phyloP scores from a whole-genome alignment of 768 basidiomycete species.

The Russula griseocarnosa region DNA sequence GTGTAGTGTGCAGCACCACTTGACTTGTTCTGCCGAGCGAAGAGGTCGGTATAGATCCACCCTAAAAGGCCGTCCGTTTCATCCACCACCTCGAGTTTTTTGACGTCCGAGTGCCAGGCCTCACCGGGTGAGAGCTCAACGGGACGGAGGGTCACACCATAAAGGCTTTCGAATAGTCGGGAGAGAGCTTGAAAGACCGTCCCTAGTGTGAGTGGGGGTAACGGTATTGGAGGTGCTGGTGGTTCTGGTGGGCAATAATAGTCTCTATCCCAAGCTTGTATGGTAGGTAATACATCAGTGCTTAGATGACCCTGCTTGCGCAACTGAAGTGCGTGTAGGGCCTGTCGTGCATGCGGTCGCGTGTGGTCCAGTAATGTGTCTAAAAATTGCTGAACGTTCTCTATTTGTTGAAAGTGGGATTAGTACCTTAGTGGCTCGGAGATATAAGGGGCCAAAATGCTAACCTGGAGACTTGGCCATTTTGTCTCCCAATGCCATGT shows the following conservation, averaged over 20 bases:
- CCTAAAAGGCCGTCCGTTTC: conserved; percentile 84
- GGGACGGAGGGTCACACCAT: conserved; percentile 83
- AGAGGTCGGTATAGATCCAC: conserved; percentile 95
- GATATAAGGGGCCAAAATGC: conserved; percentile 27
- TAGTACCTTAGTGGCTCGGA: conserved; percentile 1
- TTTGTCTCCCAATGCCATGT: conserved; percentile 87
- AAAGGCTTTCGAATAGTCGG: conserved; percentile 77
- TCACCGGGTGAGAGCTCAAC: conserved; percentile 68
- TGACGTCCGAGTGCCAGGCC: conserved; percentile 83
- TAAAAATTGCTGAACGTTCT: conserved; percentile 85
- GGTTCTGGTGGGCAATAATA: conserved; percentile 84
- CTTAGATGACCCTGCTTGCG: conserved; percentile 74
- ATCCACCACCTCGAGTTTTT: conserved; percentile 91
- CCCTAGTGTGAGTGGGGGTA: conserved; percentile 80
- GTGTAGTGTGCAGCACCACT: conserved; percentile 97
- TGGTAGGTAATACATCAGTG: conserved; percentile 52
- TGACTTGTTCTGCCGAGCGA: conserved; percentile 77
- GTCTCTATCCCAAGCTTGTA: conserved; percentile 97
- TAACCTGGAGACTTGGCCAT: conserved; percentile 94
- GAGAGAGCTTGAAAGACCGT: conserved; percentile 91
- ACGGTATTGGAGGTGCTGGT: conserved; percentile 65
- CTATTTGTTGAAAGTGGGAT: conserved; percentile 37
- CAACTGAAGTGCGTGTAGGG: conserved; percentile 59
- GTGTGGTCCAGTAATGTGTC: conserved; percentile 78
- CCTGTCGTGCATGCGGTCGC: conserved; percentile 67